Evolutionary conservation across 768 basidiomycete species (phyloP).

Genomic region (Termitomyces bulborhizus): DNA sequence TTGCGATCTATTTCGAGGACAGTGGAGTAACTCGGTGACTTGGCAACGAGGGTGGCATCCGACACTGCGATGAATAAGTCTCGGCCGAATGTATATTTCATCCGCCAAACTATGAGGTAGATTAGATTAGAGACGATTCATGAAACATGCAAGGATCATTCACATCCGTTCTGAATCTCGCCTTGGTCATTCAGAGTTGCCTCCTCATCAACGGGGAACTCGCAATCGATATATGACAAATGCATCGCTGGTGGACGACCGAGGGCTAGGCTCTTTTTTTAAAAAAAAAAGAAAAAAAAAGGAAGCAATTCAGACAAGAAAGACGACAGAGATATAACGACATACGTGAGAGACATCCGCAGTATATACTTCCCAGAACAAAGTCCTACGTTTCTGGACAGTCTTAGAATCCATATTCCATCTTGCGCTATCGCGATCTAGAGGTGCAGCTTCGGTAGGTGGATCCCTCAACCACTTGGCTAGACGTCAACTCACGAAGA

Average conservation of each 20-base stretch:
- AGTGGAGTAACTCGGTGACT: slow-evolving; percentile 37
- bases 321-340: slow-evolving; percentile 1
- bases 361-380: slow-evolving; percentile 35
- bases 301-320: background rate
- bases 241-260: slow-evolving; percentile 57
- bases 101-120: slow-evolving; percentile 42
- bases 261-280: slow-evolving; percentile 42
- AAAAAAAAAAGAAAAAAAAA: background rate
- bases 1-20: slow-evolving; percentile 46
- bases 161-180: slow-evolving; percentile 44
- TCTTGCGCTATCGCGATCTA: slow-evolving; percentile 35
- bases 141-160: slow-evolving; percentile 13
- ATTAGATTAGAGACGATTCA: background rate
- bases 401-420: slow-evolving; percentile 32
- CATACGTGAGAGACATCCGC: slow-evolving; percentile 32
- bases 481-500: slow-evolving; percentile 28
- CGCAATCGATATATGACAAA: slow-evolving; percentile 55
- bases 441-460: background rate
- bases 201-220: slow-evolving; percentile 55
- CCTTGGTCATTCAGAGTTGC: slow-evolving; percentile 36
- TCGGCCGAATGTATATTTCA: slow-evolving; percentile 46
- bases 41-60: slow-evolving; percentile 42
- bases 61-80: slow-evolving; percentile 44
- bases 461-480: background rate
- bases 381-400: slow-evolving; percentile 27